A percentile compares a stretch with the other conserved stretches of the same genome.
phyloP scores from a whole-genome alignment of 2,329 filamentous ascomycete genomes.

The Nemania sp. region DNA sequence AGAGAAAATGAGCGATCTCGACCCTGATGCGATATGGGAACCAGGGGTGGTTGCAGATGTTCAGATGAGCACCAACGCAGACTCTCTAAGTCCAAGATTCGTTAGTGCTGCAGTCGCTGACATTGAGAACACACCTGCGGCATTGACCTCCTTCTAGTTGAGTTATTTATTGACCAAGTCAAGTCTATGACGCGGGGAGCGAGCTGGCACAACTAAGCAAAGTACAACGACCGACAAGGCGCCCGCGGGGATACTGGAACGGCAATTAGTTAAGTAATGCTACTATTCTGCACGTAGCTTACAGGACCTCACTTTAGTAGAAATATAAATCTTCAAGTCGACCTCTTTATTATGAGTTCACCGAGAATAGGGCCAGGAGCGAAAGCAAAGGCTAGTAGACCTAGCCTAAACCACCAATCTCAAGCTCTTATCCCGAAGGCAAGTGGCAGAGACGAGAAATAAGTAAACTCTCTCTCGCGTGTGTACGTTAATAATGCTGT shows the following conservation, averaged over 20 bases:
- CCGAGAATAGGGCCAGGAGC: constrained; percentile 38
- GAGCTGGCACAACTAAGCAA: constrained; percentile 2
- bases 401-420: too few relatives aligned
- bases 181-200: constrained; percentile 13
- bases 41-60: constrained; percentile 5
- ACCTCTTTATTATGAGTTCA: constrained; percentile 30
- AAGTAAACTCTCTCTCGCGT: too few relatives aligned
- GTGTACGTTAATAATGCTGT: too few relatives aligned
- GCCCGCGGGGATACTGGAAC: constrained; percentile 9
- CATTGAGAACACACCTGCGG: constrained; percentile 18
- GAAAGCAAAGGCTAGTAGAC: constrained; percentile 26
- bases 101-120: constrained; percentile 6
- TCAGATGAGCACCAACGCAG: constrained; percentile 1
- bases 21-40: constrained; percentile 7
- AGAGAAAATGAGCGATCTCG: too few relatives aligned
- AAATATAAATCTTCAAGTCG: constrained; percentile 41
- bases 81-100: constrained; percentile 12
- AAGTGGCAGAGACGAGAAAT: too few relatives aligned
- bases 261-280: too few relatives aligned
- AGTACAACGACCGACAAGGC: constrained; percentile 6
- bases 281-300: too few relatives aligned
- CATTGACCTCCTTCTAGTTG: constrained; percentile 6
- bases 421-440: too few relatives aligned
- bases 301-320: constrained; percentile 32
- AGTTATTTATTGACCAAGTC: background rate